Evolutionary conservation across 495 filamentous ascomycete genomes (phyloP), one percentile per base, ranked within the genome.

Genomic region (Penicillium subrubescens): DNA sequence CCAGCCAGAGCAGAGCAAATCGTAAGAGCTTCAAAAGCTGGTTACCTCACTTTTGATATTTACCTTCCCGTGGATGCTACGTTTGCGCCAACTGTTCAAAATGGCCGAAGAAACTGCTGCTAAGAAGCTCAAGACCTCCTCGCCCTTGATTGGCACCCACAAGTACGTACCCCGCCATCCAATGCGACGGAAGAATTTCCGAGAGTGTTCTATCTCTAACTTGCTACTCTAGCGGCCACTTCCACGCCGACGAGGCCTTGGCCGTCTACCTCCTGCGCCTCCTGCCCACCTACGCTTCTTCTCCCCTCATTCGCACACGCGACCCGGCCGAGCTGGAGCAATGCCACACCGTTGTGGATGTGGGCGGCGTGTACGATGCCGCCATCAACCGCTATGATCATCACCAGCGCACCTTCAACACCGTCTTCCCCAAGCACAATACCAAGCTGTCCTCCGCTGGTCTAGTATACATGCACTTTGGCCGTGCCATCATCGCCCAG

Each of bases 231-330:
- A 62, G 60, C 80, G 95, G 95, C 60, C 92, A 97, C 79, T 99
- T 99, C 85, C 95, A 99, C 81, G 96, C 95, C 77, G 95, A 99
- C 75, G 95, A 99, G 81, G 95, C 95, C 63, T 88, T 99, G n/a
- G 95, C 95, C 58, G 93, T 98, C 62, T 92, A 95, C 82, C 91
- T 99, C 81, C 91, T 99, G 67, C 93, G 92, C 55, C 87, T 91
- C 25, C 86, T 98, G 44, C 96, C 95, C 31, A 81, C 87, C 25
- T 99, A 97, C 83, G 71, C 83, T 46, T 74, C 82, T 65, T 90
- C 91, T 12, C 73, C 83, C n/a, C 90, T 99, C 3, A 77, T 96
- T 34, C 92, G 95, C 57, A 95, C 93, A 37, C 90, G 95, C 60
- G 93, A 98, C 76, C 89, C 92, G 6, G 83, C 85, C 14, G 74